phyloP scores from a whole-genome alignment of 257 asterid genomes.

The Rauvolfia tetraphylla region DNA sequence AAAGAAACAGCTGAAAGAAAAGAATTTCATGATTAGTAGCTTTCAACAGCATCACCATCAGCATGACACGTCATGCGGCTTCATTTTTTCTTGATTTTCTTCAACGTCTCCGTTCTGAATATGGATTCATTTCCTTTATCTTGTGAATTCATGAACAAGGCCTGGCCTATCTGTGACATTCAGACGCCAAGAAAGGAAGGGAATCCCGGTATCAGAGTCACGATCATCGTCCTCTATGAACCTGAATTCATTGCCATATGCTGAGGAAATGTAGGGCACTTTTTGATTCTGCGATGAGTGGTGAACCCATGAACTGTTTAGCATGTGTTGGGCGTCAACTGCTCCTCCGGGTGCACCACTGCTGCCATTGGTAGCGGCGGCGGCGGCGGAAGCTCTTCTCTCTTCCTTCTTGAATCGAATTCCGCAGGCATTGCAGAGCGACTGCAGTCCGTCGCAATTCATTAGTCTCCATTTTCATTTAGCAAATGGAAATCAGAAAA shows the following conservation, averaged over 20 bases:
- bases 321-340: slow-evolving; percentile 45
- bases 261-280: slow-evolving; percentile 29
- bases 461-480: not conserved
- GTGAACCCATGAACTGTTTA: slow-evolving; percentile 52
- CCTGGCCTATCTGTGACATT: slow-evolving; percentile 66
- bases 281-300: slow-evolving; percentile 34
- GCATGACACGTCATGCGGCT: slow-evolving; percentile 13
- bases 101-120: not conserved
- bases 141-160: slow-evolving; percentile 67
- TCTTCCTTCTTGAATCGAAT: slow-evolving; percentile 95
- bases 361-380: slow-evolving; percentile 33
- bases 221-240: slow-evolving; percentile 55
- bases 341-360: slow-evolving; percentile 14
- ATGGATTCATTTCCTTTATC: slow-evolving; percentile 23
- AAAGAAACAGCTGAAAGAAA: slow-evolving; percentile 42
- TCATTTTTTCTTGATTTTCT: slow-evolving; percentile 2
- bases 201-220: slow-evolving; percentile 48
- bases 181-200: slow-evolving; percentile 74
- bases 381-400: slow-evolving; percentile 85
- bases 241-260: slow-evolving; percentile 54
- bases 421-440: slow-evolving; percentile 97
- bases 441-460: slow-evolving; percentile 39
- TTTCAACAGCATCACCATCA: slow-evolving; percentile 32
- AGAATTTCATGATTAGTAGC: slow-evolving; percentile 37
- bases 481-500: not conserved